Base-by-base conservation (phyloP, 1,139 yeast species). In the Cylindricascospora bacillispora region DNA sequence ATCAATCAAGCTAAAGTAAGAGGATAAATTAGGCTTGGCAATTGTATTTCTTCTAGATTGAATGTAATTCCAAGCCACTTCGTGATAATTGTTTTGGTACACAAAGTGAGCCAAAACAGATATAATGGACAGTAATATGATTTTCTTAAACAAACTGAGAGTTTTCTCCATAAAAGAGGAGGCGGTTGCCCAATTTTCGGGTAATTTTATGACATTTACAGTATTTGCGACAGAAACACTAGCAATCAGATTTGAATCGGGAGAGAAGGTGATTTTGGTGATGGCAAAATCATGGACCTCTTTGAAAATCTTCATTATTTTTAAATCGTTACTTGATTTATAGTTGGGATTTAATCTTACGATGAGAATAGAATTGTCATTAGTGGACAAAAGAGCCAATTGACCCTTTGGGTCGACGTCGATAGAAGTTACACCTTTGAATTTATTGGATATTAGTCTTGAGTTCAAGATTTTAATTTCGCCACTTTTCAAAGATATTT, bases 181-280 rank as follows among this genome's bases (percentile, higher is more conserved):
- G 2, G 70, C 62, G 21, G 9, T 18, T 7, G 10, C 21, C 7
- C 10, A 18, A 16, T 63, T 64, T n/a, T 56, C 56, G 3, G 92
- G 86, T 15, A 82, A 52, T 35, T 62, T 64, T 35, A 73, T 58
- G 5, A 83, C 73, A 39, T 67, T 71, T 24, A 85, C 67, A 1
- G 83, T 67, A 38, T 80, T 78, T 2, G 93, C 82, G 2, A 92
- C 93, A 27, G 93, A 78, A 0, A 76, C 79, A 11, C 86, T 70
- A 1, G 86, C 93, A 29, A 85, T 58, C 33, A 67, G 61, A 24
- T 67, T 59, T 10, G 89, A 86, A 43, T 73, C 67, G 6, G 82
- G 77, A 11, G 82, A 75, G 37, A 85, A 73, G 0, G 72, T 62
- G 7, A 82, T 70, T 29, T 71, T 66, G 0, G 95, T 86, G 31